A percentile compares a stretch with the other conserved stretches of the same genome.
phyloP scores from a whole-genome alignment of 768 basidiomycete species.

The Boletus rex-veris region DNA sequence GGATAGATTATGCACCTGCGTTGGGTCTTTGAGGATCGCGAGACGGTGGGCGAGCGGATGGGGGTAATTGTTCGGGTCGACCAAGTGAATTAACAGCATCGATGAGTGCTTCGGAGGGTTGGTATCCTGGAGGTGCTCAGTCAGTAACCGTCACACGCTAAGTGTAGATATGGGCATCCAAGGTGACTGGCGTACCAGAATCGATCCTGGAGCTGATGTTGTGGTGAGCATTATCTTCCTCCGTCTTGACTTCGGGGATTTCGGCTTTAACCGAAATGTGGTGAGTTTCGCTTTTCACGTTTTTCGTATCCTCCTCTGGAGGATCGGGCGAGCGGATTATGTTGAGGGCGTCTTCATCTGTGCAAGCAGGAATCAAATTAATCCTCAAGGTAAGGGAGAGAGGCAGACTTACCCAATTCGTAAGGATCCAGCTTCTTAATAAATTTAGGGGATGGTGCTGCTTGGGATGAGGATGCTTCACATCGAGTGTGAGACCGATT shows the following conservation, averaged over 20 bases:
- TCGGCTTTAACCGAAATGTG: conserved; percentile 8
- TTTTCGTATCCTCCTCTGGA: conserved; percentile 1
- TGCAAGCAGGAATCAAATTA: not conserved
- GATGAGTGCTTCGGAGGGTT: conserved; percentile 13
- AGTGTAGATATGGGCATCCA: not conserved
- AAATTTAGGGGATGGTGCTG: conserved; percentile 12
- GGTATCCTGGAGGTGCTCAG: conserved; percentile 1
- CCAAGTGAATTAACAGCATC: conserved; percentile 8
- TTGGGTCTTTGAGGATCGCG: not conserved
- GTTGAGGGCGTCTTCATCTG: conserved; percentile 26
- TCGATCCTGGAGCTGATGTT: not conserved
- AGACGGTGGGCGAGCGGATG: not conserved
- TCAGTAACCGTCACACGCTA: not conserved
- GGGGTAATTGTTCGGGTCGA: not conserved
- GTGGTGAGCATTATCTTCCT: not conserved
- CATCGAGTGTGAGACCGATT: not conserved
- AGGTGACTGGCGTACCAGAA: not conserved
- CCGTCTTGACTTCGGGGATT: not conserved
- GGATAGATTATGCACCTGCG: not conserved
- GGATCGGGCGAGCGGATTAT: conserved; percentile 8
- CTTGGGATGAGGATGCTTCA: not conserved
- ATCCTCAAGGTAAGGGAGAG: not conserved
- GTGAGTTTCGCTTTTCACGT: not conserved
- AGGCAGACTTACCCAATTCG: conserved; percentile 17
- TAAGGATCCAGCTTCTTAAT: conserved; percentile 31